Evolutionary conservation across 768 basidiomycete species (phyloP), one percentile per base, ranked within the genome.

Genomic region (Suillus decipiens): DNA sequence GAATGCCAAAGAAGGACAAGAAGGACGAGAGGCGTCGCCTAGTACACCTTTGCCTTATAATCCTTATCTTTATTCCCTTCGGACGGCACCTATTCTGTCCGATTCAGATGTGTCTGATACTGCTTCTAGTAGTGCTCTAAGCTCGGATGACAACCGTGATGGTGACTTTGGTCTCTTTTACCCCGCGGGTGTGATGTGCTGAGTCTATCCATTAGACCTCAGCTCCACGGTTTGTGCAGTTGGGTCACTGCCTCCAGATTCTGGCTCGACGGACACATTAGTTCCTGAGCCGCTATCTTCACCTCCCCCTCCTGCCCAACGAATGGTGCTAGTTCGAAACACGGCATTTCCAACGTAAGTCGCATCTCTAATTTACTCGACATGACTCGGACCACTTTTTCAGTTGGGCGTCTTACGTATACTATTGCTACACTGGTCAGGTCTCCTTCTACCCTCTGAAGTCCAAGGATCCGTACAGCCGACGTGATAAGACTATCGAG

Each of bases 361-460:
- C 9, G 19, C 5, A 11, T 1, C n/a, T 68, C 24, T 57, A 19
- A 53, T 22, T 28, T 0, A 28, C 14, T 5, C 11, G 36, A 9
- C 3, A 50, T 45, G 6, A 10, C 31, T 28, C 31, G 37, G 28
- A 36, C 9, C 45, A 2, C 61, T 15, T 0, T 58, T 45, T 22
- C 19, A 73, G 72, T 1, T 73, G 72, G 72, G 48, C 54, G n/a
- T 48, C 72, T 24, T 72, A 73, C 61, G 48, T 73, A 8, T 72
- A 73, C 63, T 73, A 73, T 61, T 69, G 73, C 33, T 73, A 73
- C 63, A 75, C 72, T 1, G 73, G 73, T 0, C 70, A 73, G 53
- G 64, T 70, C 2, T 69, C 63, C 33, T 73, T 75, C 57, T 54
- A 60, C 19, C 63, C 72, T 33, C 43, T 73, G 51, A 75, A 68